Evolutionary conservation across 164 flowering plant species (phyloP), one percentile per base, ranked within the genome.

Genomic region (Vitis labrusca): DNA sequence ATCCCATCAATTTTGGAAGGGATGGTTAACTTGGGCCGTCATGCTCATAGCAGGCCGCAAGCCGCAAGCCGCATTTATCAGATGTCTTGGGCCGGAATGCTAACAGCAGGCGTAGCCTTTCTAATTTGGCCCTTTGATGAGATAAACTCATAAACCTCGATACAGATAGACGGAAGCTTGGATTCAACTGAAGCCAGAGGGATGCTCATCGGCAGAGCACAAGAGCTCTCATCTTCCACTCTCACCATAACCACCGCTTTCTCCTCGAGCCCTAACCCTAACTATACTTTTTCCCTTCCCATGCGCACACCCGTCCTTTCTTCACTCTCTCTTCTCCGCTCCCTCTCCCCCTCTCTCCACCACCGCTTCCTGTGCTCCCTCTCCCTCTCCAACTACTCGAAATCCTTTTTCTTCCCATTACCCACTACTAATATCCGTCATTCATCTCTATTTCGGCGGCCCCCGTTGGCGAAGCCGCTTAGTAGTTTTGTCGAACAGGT

Each of bases 131-230:
- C 44, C 44, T 37, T 6, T 37, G 44, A 37, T 37, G 44, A 37
- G 44, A 37, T 37, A 37, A 23, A 23, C 27, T 23, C 2, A 1
- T 23, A 23, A 37, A 37, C 44, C 44, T 37, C 44, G 7, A 37
- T 37, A 37, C 44, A 0, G 44, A 37, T 0, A 37, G 7, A 37
- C 44, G 44, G 44, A 37, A 37, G 44, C 7, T 3, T 82, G 78
- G 74, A 63, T 63, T 75, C 75, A 29, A 73, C 30, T 52, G 29
- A 57, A 47, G 51, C 11, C 47, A 12, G 50, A 68, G 62, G 44
- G 14, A 73, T 73, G 80, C 74, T 69, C 48, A 47, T 65, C 44
- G 65, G 71, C 64, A 55, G 70, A 61, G 63, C 78, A 58, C 80
- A 57, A 37, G 68, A 71, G 59, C 67, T 57, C 69, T 48, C 75